Base-by-base conservation (phyloP, 2,329 filamentous ascomycete species). In the Fusarium armeniacum region DNA sequence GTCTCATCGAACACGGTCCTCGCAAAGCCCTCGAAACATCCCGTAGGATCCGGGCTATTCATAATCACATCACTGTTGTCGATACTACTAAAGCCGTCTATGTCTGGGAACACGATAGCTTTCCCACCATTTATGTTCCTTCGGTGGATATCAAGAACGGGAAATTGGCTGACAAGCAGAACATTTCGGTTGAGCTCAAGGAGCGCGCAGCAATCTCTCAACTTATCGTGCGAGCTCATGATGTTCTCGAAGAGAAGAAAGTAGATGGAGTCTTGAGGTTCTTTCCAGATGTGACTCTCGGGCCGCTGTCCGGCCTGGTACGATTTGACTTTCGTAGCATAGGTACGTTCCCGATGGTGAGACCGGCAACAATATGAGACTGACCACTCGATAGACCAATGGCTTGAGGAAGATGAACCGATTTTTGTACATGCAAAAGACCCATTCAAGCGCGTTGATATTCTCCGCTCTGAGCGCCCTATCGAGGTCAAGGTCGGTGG, bases 371-470 rank as follows among this genome's bases (percentile, higher is more conserved):
- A 6, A 28, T 1, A 3, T 10, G 12, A n/a, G 2, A 3, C 58
- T 73, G 3, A 73, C 15, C 9, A 4, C 0, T 8, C 1, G 6
- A 1, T 11, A 81, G 80, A 80, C 69, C 77, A 78, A 64, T 81
- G 80, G 80, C 58, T 81, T 3, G 88, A 90, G 72, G 89, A 91
- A 77, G 87, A 90, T 52, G 79, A 81, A 1, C 85, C 83, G 2
- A 85, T 91, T 57, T 84, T 84, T 70, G 82, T 87, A 5, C 90
- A 92, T 62, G 89, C 89, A 1, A 91, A 90, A 67, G 89, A 91
- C 56, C 90, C 89, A 0, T 91, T 86, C 78, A 90, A 89, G 69
- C 84, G 90, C 15, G 80, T 92, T 63, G 89, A 91, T 58, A 84
- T 89, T 28, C 76, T 91, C 7, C 80, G 81, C 2, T 90, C 88